Evolutionary conservation across 2,329 filamentous ascomycete species (phyloP).

Genomic region (Fusarium phyllophilum): DNA sequence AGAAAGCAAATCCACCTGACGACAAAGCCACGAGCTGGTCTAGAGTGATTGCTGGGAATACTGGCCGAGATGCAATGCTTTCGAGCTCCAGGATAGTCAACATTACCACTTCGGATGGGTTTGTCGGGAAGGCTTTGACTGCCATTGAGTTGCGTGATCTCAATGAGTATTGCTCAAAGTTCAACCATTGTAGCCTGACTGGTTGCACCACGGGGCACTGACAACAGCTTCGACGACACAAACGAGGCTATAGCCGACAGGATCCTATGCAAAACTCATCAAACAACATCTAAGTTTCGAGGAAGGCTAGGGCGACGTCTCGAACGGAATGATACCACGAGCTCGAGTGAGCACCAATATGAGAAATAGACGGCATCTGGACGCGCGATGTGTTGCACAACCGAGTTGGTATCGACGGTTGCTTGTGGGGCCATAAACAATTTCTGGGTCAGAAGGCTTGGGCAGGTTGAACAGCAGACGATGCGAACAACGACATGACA

Average conservation of each 20-base stretch:
- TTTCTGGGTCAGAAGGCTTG: neutral
- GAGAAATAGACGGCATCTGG: neutral
- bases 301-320: neutral
- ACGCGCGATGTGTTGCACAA: neutral
- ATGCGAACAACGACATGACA: neutral
- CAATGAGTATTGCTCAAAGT: neutral
- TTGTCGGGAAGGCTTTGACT: neutral
- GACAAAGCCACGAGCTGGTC: constrained; percentile 7
- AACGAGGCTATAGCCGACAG: neutral
- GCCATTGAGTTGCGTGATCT: neutral
- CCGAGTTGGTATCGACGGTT: neutral
- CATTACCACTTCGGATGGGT: neutral
- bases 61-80: constrained; percentile 7
- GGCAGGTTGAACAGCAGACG: neutral
- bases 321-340: neutral
- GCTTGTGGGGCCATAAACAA: neutral
- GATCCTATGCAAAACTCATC: neutral
- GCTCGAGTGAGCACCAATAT: constrained; percentile 2
- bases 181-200: neutral
- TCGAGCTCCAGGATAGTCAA: neutral
- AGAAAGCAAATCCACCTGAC: constrained; percentile 39
- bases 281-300: neutral
- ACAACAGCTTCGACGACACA: neutral
- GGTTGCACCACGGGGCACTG: neutral
- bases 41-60: constrained; percentile 26